These are phyloP conservation scores for Botrytis fabae DNA, from an alignment of 2,329 filamentous ascomycete genomes.

Conservation along the genomic window DNA sequence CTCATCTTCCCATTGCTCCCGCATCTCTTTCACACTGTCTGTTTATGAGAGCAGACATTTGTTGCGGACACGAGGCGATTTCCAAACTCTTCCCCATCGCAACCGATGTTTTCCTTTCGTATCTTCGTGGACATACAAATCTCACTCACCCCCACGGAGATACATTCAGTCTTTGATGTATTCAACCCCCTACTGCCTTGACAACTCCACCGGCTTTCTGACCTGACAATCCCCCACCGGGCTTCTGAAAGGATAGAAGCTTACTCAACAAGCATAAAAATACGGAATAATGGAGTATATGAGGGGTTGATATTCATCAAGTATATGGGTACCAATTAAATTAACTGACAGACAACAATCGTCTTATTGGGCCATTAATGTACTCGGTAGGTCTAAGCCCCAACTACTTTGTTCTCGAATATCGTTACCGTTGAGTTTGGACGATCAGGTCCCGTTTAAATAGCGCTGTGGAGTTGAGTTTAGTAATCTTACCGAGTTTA, in stretches of 20 bases:
- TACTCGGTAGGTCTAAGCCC: neutral
- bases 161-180: neutral
- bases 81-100: neutral
- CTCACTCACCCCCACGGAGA: neutral
- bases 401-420: neutral
- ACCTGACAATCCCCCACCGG: too few relatives aligned
- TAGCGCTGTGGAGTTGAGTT: neutral
- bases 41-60: neutral
- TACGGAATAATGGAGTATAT: neutral
- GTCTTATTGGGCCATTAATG: neutral
- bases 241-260: too few relatives aligned
- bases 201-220: neutral
- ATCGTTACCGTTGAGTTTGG: neutral
- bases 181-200: neutral
- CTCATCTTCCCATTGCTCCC: neutral
- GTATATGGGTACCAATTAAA: neutral
- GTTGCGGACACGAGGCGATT: neutral
- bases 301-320: neutral
- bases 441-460: neutral
- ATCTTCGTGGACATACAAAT: too few relatives aligned
- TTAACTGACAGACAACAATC: neutral
- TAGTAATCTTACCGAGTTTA: neutral
- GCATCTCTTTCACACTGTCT: neutral
- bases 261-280: neutral
- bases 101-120: neutral